phyloP scores from a whole-genome alignment of 139 green algal species.

The Astrephomene gubernaculifera region DNA sequence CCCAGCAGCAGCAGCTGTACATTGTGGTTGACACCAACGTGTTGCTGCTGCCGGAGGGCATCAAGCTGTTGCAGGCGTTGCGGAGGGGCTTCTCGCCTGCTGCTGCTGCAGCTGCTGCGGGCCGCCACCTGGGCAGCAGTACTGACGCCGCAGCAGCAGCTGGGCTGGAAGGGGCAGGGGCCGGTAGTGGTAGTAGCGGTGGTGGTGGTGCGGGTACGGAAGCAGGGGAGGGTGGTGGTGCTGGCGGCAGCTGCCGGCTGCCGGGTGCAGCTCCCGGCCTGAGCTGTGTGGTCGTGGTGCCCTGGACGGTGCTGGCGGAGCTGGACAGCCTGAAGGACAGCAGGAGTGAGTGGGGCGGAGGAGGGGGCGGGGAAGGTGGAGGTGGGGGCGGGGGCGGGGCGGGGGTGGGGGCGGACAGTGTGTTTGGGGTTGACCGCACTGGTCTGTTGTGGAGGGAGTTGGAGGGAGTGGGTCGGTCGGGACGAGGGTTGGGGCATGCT shows the following conservation, averaged over 20 bases:
- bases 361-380: not conserved
- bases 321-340: slow-evolving; percentile 17
- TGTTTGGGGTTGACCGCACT: not conserved
- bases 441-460: no score
- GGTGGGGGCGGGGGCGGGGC: not conserved
- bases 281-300: slow-evolving; percentile 25
- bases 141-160: not conserved
- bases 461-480: no score
- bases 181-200: not conserved
- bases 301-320: slow-evolving; percentile 41
- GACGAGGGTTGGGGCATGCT: no score
- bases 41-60: slow-evolving; percentile 3
- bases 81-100: not conserved
- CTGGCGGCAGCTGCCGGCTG: no score
- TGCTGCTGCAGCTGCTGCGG: no score
- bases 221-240: not conserved
- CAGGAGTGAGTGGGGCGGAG: not conserved
- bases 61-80: not conserved
- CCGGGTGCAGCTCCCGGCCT: no score
- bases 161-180: no score
- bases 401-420: not conserved
- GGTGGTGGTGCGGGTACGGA: not conserved
- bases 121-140: not conserved
- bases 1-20: not conserved
- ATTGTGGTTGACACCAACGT: slow-evolving; percentile 40